Base-by-base conservation (phyloP, 441 rosid species). In the Populus trichocarpa region DNA sequence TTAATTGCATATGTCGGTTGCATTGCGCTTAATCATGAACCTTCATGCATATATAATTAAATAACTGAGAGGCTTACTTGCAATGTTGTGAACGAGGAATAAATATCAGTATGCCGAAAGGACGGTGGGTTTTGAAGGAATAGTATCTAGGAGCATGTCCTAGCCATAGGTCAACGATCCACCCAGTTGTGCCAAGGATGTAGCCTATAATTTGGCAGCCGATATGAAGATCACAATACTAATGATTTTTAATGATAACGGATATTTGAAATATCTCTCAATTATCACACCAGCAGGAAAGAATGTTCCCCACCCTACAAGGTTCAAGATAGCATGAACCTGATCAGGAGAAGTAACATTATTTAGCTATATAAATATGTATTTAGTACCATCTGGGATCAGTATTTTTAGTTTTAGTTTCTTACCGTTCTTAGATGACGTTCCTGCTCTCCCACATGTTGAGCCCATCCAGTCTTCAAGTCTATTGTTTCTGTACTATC, bases 241-340 rank as follows among this genome's bases (percentile, higher is more conserved):
- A 85, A 70, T 75, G 59, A 18, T 28, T 11, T 9, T 0, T 0
- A n/a, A 25, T 57, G 59, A 57, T 1, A 79, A n/a, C 26, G 91
- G 89, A 36, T 76, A 80, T 71, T 77, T 84, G 71, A 73, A 84
- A 59, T 90, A 90, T 74, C 93, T 87, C 22, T 85, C 87, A 4
- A 78, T n/a, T 2, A 90, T 84, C 9, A 71, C 89, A 3, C 93
- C 93, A 8, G 68, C 16, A 0, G 93, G 91, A 66, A 90, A 22
- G 16, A 90, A 5, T 23, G 71, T 74, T 40, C 93, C 93, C 93
- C 91, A 88, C 67, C 88, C 90, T 16, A 83, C 26, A 4, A 88
- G 86, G 86, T 79, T 87, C 63, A 87, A n/a, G 7, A 84, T 75
- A 23, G 90, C 91, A 76, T 90, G 93, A 18, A 79, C 77, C 93